phyloP scores from a whole-genome alignment of 139 green algal species.

The Chlamydomonas sp. region DNA sequence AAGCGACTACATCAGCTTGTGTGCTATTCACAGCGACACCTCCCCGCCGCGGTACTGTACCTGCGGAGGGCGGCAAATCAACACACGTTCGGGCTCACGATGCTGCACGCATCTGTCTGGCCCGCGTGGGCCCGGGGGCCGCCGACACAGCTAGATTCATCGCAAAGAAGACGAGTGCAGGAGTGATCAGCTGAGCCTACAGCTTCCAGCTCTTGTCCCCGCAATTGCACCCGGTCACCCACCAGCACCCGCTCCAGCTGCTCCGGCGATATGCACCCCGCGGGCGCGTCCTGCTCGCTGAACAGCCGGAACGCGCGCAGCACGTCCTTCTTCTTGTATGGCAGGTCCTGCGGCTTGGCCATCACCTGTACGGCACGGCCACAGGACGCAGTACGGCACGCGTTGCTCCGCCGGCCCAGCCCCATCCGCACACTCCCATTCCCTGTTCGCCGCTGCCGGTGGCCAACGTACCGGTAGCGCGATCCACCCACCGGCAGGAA shows the following conservation, averaged over 20 bases:
- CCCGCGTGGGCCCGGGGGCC: too few species aligned
- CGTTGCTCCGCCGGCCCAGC: background rate
- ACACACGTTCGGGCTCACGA: too few species aligned
- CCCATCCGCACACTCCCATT: background rate
- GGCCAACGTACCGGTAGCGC: too few species aligned
- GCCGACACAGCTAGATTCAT: too few species aligned
- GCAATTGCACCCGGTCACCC: background rate
- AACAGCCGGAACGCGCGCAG: conserved; percentile 56
- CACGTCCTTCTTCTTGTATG: conserved; percentile 52
- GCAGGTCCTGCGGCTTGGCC: conserved; percentile 48
- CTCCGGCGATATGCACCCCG: conserved; percentile 53
- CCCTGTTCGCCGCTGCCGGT: background rate
- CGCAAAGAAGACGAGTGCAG: too few species aligned
- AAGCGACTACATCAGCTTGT: too few species aligned
- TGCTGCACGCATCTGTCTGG: too few species aligned
- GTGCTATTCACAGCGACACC: too few species aligned
- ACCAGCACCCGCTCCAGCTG: conserved; percentile 54
- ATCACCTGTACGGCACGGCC: conserved; percentile 38
- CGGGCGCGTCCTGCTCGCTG: conserved; percentile 39
- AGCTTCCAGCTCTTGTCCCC: background rate
- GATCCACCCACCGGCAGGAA: conserved; percentile 18
- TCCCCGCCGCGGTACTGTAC: too few species aligned
- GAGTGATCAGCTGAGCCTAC: background rate
- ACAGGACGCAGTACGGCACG: background rate
- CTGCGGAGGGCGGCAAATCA: too few species aligned